A percentile compares a stretch with the other conserved stretches of the same genome.
Conservation (phyloP, 2,329 filamentous ascomycete genomes). For the Didymella pomorum region DNA sequence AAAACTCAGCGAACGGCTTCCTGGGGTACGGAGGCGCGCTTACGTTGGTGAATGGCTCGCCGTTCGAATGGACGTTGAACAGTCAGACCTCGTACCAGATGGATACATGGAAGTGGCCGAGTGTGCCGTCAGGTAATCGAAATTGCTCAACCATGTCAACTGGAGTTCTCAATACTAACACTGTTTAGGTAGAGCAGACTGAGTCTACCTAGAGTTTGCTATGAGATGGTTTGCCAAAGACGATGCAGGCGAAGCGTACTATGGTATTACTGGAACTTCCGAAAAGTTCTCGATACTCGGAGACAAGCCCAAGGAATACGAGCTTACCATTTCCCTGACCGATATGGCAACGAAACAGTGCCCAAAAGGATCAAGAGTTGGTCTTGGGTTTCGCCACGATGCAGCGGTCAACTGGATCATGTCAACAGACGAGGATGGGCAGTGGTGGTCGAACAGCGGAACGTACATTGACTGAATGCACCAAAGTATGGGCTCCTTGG, state of each 20-base stretch:
- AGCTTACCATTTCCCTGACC: slow-evolving; percentile 44
- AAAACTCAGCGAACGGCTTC: slow-evolving; percentile 3
- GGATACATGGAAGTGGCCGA: slow-evolving; percentile 50
- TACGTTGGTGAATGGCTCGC: slow-evolving; percentile 53
- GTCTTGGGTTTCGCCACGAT: slow-evolving; percentile 49
- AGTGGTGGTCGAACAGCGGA: slow-evolving; percentile 49
- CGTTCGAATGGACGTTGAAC: slow-evolving; percentile 48
- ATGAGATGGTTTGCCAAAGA: slow-evolving; percentile 39
- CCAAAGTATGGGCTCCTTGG: slow-evolving; percentile 48
- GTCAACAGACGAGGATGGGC: slow-evolving; percentile 45
- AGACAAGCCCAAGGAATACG: slow-evolving; percentile 41
- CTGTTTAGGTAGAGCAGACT: slow-evolving; percentile 37
- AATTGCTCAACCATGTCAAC: background rate
- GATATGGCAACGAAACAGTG: slow-evolving; percentile 45
- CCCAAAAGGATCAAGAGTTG: slow-evolving; percentile 40
- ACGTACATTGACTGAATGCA: slow-evolving; percentile 54
- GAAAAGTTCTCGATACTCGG: slow-evolving; percentile 45
- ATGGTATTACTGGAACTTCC: slow-evolving; percentile 39
- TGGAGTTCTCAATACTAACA: background rate
- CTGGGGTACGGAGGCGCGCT: slow-evolving; percentile 44
- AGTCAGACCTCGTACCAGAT: slow-evolving; percentile 49
- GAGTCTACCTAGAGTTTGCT: slow-evolving; percentile 45
- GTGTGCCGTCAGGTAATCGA: slow-evolving; percentile 35
- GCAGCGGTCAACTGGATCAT: slow-evolving; percentile 50
- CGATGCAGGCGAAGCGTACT: slow-evolving; percentile 49